Conservation (phyloP, 2,329 filamentous ascomycete species). For the Orbilia brochopaga region DNA sequence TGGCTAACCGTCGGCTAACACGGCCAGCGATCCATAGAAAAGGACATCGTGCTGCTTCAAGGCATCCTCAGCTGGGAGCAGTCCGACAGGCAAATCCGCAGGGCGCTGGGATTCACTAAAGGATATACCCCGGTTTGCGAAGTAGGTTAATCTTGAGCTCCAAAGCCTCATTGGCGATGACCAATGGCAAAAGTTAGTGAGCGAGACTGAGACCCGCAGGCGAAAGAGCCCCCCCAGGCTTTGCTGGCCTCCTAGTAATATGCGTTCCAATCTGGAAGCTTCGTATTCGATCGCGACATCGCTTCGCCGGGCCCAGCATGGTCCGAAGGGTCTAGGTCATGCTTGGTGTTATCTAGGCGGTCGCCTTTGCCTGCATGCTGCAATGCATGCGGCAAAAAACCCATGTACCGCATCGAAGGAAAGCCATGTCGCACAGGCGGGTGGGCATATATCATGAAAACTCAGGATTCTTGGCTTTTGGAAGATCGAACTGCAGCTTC, state of each 20-base stretch:
- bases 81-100: background rate
- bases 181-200: background rate
- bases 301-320: background rate
- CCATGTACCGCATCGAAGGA: constrained; percentile 27
- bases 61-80: constrained; percentile 23
- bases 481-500: constrained; percentile 27
- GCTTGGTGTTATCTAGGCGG: constrained; percentile 15
- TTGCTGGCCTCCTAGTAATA: background rate
- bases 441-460: constrained; percentile 21
- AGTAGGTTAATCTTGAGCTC: background rate
- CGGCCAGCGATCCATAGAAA: constrained; percentile 9
- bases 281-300: background rate
- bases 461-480: constrained; percentile 7
- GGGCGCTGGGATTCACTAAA: background rate
- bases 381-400: constrained; percentile 17
- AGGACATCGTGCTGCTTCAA: background rate
- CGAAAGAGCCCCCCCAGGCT: background rate
- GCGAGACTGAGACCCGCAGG: background rate
- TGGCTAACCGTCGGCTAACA: constrained; percentile 6
- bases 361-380: constrained; percentile 14
- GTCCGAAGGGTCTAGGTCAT: constrained; percentile 26
- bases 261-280: background rate
- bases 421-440: constrained; percentile 11
- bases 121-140: background rate
- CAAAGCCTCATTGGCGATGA: background rate